Evolutionary conservation across 768 basidiomycete genomes (phyloP), one percentile per base, ranked within the genome.

Genomic region (Tremella fuciformis): DNA sequence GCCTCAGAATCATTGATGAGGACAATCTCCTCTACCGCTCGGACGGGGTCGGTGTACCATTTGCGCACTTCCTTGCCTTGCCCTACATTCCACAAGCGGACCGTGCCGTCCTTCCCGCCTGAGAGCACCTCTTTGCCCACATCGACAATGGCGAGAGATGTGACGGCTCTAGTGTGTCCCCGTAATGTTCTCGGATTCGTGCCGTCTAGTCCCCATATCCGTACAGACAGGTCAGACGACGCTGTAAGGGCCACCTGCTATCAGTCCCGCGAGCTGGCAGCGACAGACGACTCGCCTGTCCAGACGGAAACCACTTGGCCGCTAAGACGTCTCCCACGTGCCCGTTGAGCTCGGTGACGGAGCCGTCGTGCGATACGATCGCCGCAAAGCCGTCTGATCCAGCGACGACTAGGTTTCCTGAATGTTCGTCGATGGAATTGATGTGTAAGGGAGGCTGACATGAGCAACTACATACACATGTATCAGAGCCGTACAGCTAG

Each of bases 51-150:
- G 37, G 72, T 79, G 11, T 72, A 74, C 75, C 50, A 87, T 60
- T 13, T 82, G 77, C 9, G 80, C 8, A 85, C 80, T 58, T 81
- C 79, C 19, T 79, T 73, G 1, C 82, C 83, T 8, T 80, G 78
- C 1, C 84, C 81, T 8, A 89, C 83, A 61, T 88, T 85, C 88
- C 89, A 89, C 2, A 88, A 77, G 49, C 84, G 81, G 21, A 89
- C 69, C 0, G 85, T 86, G 2, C 84, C 83, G 70, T 91, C 88
- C 56, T 85, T 83, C 0, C 85, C 83, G 4, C 82, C 78, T 9
- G 86, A 87, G 6, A 91, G 66, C 50, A 91, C 74, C 65, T 85
- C 84, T 21, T 84, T 81, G 0, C 89, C 89, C 1, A 83, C 79
- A 0, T 82, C 82, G 40, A 90, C 78, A 62, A 90, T 88, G 1